These are phyloP conservation scores for Trichoderma oligosporum DNA, from an alignment of 2,329 filamentous ascomycete species.

Conservation along the genomic window DNA sequence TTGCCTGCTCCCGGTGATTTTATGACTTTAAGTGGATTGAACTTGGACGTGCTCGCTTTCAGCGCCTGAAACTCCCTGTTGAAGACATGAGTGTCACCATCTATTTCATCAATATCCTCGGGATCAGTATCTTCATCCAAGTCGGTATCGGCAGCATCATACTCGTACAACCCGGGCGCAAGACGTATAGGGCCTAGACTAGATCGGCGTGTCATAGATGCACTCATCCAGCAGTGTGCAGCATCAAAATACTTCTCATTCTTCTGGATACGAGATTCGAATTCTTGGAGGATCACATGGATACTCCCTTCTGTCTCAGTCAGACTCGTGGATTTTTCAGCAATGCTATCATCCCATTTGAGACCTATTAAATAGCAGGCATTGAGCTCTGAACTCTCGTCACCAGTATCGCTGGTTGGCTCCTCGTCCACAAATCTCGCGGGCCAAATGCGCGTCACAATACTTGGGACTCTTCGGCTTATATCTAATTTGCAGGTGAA, in stretches of 20 bases:
- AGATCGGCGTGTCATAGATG: slow-evolving; percentile 35
- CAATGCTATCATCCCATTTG: slow-evolving; percentile 31
- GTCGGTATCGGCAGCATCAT: slow-evolving; percentile 37
- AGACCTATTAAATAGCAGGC: slow-evolving; percentile 62
- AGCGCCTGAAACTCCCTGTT: neutral
- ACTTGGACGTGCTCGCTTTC: neutral
- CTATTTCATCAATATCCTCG: slow-evolving; percentile 31
- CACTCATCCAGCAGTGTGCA: slow-evolving; percentile 47
- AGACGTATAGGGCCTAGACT: slow-evolving; percentile 43
- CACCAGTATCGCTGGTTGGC: slow-evolving; percentile 25
- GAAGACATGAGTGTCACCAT: slow-evolving; percentile 30
- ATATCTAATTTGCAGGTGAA: slow-evolving; percentile 44
- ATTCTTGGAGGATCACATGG: slow-evolving; percentile 42
- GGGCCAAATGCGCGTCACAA: slow-evolving; percentile 60
- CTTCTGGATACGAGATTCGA: slow-evolving; percentile 45
- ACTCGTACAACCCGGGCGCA: slow-evolving; percentile 48
- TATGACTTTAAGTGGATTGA: neutral
- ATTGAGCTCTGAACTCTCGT: slow-evolving; percentile 46
- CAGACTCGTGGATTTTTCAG: slow-evolving; percentile 36
- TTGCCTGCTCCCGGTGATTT: slow-evolving; percentile 39
- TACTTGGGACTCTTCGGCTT: slow-evolving; percentile 46
- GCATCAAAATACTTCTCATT: slow-evolving; percentile 49
- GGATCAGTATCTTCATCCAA: slow-evolving; percentile 43
- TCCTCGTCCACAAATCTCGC: slow-evolving; percentile 48
- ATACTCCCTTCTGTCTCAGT: slow-evolving; percentile 43